Evolutionary conservation across 495 filamentous ascomycete species (phyloP), one percentile per base, ranked within the genome.

Genomic region (Melanomma pulvis-pyrius): DNA sequence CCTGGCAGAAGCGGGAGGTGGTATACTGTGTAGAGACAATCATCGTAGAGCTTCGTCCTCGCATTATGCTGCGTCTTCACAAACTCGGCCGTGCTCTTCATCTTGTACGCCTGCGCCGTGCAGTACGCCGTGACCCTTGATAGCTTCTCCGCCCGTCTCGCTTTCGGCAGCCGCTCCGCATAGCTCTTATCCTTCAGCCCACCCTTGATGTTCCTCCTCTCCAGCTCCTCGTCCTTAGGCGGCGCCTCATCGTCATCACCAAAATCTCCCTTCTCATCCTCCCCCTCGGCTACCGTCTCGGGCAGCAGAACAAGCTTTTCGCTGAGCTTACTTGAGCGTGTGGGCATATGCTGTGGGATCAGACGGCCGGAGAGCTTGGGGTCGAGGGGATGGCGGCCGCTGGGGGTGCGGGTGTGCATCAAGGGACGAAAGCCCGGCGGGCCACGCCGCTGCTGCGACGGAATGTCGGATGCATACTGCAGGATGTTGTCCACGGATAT

Each of bases 31-130:
- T 99, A 99, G 21, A 99, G 82, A 73, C 96, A 98, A 74, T 99
- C 96, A 76, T 98, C 96, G 76, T 99, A 99, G n/a, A 98, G 82
- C 76, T 99, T 99, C 44, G 93, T 96, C 78, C 90, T 86, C 0
- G 92, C 96, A n/a, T 88, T 88, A 82, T 99, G 94, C 73, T 86
- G 86, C 49, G 88, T 91, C 74, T 89, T 90, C 36, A 97, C 82
- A 79, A 99, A 99, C 49, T 90, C 84, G 21, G 92, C 91, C 44
- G 92, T 89, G 26, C 87, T 84, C 70, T 89, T 88, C 81, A 96
- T 87, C 78, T 91, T 93, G 77, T 90, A 97, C 12, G 89, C 89
- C 78, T 97, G 91, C 3, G 96, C 96, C 0, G 93, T 97, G 75
- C 93, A 97, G 77, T 98, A 99, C 1, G 94, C 94, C 61, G 94